Conservation (phyloP, 805 yeast genomes). For the Kazachstania kunashirensis region DNA sequence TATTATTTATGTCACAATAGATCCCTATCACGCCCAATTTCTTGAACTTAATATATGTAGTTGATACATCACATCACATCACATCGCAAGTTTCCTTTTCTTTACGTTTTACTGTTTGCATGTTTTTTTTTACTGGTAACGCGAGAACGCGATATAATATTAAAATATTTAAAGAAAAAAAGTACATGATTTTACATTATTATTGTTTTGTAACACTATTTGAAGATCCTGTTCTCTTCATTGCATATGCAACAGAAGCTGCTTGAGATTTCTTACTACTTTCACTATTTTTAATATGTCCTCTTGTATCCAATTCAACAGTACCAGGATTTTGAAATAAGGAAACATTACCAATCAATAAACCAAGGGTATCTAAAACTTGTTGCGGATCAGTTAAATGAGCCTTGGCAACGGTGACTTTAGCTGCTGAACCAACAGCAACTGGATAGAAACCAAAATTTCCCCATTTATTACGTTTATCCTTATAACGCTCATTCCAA, state of each 20-base stretch:
- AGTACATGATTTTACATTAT: background rate
- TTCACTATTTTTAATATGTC: conserved; percentile 45
- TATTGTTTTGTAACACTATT: conserved; percentile 5
- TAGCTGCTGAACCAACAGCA: conserved; percentile 87
- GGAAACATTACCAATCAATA: conserved; percentile 69
- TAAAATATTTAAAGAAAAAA: no score
- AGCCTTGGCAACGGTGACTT: conserved; percentile 74
- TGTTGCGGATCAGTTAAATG: conserved; percentile 77
- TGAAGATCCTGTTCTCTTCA: conserved; percentile 22
- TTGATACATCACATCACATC: no score
- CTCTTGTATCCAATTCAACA: conserved; percentile 67
- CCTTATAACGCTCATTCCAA: conserved; percentile 30
- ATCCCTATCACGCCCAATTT: no score
- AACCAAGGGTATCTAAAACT: conserved; percentile 75
- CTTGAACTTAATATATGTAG: no score
- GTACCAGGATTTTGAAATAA: conserved; percentile 70
- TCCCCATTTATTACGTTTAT: conserved; percentile 38
- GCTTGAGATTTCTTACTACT: conserved; percentile 32
- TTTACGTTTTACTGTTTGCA: no score
- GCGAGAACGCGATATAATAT: no score
- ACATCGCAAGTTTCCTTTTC: no score
- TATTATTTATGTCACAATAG: no score
- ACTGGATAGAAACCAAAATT: conserved; percentile 68
- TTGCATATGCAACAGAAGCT: conserved; percentile 23
- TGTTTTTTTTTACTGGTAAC: no score